These are phyloP conservation scores for Tuber indicum DNA, from an alignment of 495 filamentous ascomycete genomes.

Conservation along the genomic window DNA sequence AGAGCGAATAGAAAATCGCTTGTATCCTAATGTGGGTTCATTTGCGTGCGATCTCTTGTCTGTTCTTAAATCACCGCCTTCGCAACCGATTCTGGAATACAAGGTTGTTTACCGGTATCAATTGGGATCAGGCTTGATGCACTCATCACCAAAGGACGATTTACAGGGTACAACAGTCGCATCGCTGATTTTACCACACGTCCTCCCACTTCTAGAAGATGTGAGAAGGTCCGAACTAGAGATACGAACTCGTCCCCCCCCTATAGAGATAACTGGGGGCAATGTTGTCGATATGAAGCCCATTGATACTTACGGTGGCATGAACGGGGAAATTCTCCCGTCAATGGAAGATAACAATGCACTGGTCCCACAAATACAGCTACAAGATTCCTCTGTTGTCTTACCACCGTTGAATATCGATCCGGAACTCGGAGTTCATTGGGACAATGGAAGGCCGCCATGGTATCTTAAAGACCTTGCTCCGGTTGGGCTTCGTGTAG, in stretches of 20 bases:
- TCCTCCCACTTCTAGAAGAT: conserved; percentile 69
- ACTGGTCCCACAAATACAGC: neutral
- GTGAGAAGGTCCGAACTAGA: conserved; percentile 43
- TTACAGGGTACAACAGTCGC: conserved; percentile 46
- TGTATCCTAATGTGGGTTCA: conserved; percentile 41
- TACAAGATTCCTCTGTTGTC: neutral
- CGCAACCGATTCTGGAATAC: conserved; percentile 31
- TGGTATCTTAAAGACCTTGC: conserved; percentile 87
- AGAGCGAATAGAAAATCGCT: conserved; percentile 31
- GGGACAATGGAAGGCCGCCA: conserved; percentile 44
- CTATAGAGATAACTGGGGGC: neutral
- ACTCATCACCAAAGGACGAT: conserved; percentile 15
- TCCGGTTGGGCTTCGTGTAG: conserved; percentile 51
- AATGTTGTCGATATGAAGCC: neutral
- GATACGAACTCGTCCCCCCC: neutral
- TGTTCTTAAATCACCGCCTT: conserved; percentile 30
- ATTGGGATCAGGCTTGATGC: neutral
- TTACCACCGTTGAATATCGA: neutral
- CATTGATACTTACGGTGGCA: neutral
- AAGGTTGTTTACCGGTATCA: conserved; percentile 14
- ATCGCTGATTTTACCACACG: conserved; percentile 73
- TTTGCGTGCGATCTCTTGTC: conserved; percentile 38
- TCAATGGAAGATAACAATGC: neutral
- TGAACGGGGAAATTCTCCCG: neutral
- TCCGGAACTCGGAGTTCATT: conserved; percentile 9